Evolutionary conservation across 108 stramenopile species (phyloP), one percentile per base, ranked within the genome.

Genomic region (Pseudonitzschia pungens): DNA sequence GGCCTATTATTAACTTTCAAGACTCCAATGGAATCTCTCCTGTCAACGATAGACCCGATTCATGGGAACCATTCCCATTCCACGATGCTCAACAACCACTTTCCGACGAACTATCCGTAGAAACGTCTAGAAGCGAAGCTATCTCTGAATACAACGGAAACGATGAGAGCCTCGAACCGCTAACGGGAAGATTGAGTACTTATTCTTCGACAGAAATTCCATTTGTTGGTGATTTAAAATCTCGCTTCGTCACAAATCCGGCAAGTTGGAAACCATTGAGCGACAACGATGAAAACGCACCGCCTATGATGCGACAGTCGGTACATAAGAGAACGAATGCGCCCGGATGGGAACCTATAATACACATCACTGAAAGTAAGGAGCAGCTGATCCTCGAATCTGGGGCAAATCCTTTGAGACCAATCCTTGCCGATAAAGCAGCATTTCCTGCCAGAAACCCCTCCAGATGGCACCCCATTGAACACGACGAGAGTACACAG

Each of bases 401-500:
- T n/a, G 12, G 12, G 18, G 16, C 32, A 10, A 36, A 62, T 14
- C 15, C 32, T 62, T 40, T 33, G 11, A 41, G 0, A 40, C 6
- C n/a, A 20, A 40, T 40, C 5, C 11, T 20, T 40, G 32, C 60
- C 33, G 20, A 62, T 62, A n/a, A 33, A 16, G 27, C 20, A 6
- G 18, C 60, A 21, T 40, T 29, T 62, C 60, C 60, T 18, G n/a
- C 36, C 15, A 62, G 36, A 40, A 40, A 62, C 29, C 32, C n/a
- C n/a, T 40, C 60, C 8, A 62, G 60, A 33, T 62, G 60, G 60
- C 32, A 62, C 12, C 60, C 60, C 4, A 62, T 62, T 62, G 60
- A 62, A 62, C 60, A 62, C 60, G 60, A 62, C 33, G 60, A 62
- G n/a, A 41, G 32, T n/a, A 62, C 60, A 33, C 32, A 62, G 31